Base-by-base conservation (phyloP, 768 basidiomycete species). In the Mycena chlorophos region DNA sequence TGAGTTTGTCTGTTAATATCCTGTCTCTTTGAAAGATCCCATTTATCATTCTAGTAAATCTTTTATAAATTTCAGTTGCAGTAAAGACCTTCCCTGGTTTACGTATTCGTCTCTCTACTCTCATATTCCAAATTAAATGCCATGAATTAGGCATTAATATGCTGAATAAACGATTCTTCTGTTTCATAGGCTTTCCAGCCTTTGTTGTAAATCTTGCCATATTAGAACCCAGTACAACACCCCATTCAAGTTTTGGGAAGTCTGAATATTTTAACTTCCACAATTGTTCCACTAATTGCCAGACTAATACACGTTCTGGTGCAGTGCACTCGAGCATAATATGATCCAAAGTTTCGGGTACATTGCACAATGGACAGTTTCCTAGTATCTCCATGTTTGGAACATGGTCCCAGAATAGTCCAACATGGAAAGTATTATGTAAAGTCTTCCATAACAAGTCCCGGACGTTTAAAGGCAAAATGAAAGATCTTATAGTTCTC, bases 391-490 rank as follows among this genome's bases (percentile, higher is more conserved):
- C 55, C 17, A 40, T 50, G 25, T 54, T 54, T 0, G 60, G 58
- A 0, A 66, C 43, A 2, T 60, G 49, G 0, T 25, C 27, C 67
- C 67, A 66, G 45, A 48, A 66, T 0, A 0, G 1, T 0, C 67
- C 67, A 1, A 54, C 42, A 19, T 25, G 48, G 28, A 29, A 57
- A 25, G 43, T 52, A 5, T 48, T 25, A 23, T 57, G 56, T 4
- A 42, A 29, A 22, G 23, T 17, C 31, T 58, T 58, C 57, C 57
- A 58, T 2, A 58, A 4, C 39, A 58, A 53, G 12, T 58, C 53
- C 0, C 40, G 51, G 0, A 52, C 46, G 1, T 49, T 28, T 27
- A 47, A 20, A 2, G 25, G 20, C 5, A 58, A 53, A 23, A n/a
- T 17, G 8, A 5, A 49, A 3, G 28, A 42, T 27, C 57, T 26